Base-by-base conservation (phyloP, 495 filamentous ascomycete species). In the Penicillium arizonense region DNA sequence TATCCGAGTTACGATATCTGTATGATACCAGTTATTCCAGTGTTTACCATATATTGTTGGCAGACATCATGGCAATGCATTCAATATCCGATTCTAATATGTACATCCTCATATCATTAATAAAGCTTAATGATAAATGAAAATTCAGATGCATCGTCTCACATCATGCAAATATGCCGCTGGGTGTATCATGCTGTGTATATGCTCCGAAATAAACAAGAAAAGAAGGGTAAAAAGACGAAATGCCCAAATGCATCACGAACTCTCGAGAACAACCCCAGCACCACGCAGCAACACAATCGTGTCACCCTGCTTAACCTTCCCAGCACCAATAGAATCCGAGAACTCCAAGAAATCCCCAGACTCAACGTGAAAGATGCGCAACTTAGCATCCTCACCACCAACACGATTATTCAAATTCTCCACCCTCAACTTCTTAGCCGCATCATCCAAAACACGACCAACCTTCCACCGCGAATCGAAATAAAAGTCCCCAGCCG, bases 361-460 rank as follows among this genome's bases (percentile, higher is more conserved):
- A 0, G 85, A 87, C 64, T 97, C 94, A 0, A 97, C 88, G 69
- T 97, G 93, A 51, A 94, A 98, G 2, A 98, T 82, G 34, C 93
- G 68, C 56, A 98, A 61, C 62, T 83, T 82, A 28, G 88, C 86
- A 69, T 87, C 84, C 74, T 96, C 90, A 13, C 87, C 79, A 24
- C 78, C 82, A 16, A 77, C 86, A 50, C 89, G 79, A 65, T 96
- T 97, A 62, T 97, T 97, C 53, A 95, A 58, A 67, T 97, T 97
- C 70, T 89, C 78, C 34, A 96, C 84, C 64, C 88, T 85, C 51
- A 97, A 65, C 55, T 80, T 83, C 73, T 81, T 83, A 12, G 95
- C 93, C 41, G 90, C 95, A 32, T 88, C 86, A 65, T 98, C 94
- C 49, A 98, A 74, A 51, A 97, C 80, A 49, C 90, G 70, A 0